Evolutionary conservation across 495 filamentous ascomycete species (phyloP).

Genomic region (Aspergillus biplanus): DNA sequence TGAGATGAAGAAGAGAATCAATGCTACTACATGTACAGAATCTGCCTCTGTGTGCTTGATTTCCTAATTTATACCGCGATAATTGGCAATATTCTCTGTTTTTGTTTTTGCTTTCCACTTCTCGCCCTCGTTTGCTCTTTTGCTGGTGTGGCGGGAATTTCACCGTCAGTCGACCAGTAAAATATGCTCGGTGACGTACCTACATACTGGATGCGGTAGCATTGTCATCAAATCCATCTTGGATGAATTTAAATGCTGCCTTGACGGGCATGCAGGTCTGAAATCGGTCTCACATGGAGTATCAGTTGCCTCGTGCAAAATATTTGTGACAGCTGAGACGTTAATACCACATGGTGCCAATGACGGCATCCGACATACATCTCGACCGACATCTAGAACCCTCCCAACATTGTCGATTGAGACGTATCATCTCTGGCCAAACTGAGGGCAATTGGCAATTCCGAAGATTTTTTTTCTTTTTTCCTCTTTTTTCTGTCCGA

Average conservation of each 20-base stretch:
- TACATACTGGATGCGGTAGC: neutral
- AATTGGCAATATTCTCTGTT: neutral
- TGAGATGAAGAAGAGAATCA: no score
- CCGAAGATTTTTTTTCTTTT: neutral
- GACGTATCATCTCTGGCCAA: neutral
- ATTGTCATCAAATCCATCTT: no score
- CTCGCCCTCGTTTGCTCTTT: neutral
- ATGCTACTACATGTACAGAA: no score
- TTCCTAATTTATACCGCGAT: no score
- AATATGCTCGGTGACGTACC: constrained; percentile 1
- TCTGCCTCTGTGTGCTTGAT: no score
- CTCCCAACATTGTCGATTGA: neutral
- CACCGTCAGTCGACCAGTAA: constrained; percentile 4
- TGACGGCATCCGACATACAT: constrained; percentile 5
- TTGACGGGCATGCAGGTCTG: no score
- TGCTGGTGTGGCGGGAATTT: neutral
- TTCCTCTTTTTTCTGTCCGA: neutral
- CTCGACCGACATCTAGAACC: neutral
- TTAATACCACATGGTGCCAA: constrained; percentile 17
- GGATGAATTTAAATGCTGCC: no score
- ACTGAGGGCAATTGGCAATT: no score
- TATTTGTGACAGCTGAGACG: constrained; percentile 12
- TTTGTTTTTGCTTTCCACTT: neutral
- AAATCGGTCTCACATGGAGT: no score
- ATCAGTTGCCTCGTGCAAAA: constrained; percentile 3